These are phyloP conservation scores for Teratosphaeria viscida DNA, from an alignment of 2,329 filamentous ascomycete species.

Conservation along the genomic window DNA sequence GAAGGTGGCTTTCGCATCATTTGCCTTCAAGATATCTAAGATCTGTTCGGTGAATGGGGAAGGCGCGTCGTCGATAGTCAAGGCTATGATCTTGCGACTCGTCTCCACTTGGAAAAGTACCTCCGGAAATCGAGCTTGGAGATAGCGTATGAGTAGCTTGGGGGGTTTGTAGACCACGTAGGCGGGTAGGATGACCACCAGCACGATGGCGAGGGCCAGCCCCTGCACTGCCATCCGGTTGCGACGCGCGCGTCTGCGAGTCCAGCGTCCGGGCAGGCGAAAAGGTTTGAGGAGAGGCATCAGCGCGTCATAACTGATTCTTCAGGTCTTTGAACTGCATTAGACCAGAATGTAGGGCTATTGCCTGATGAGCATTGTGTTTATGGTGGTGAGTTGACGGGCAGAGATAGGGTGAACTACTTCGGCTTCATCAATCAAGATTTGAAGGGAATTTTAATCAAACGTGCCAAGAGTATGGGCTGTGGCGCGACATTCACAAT, in stretches of 20 bases:
- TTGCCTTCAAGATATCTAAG: conserved; percentile 50
- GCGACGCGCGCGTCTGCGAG: conserved; percentile 19
- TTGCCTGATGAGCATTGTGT: no score
- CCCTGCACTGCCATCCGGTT: conserved; percentile 22
- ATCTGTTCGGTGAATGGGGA: conserved; percentile 63
- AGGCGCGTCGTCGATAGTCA: conserved; percentile 82
- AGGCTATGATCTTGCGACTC: conserved; percentile 56
- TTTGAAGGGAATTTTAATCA: no score
- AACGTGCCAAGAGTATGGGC: no score
- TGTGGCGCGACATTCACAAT: no score
- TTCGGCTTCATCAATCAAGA: no score
- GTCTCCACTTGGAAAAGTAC: conserved; percentile 63
- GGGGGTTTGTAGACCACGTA: conserved; percentile 79
- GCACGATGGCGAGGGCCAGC: conserved; percentile 12
- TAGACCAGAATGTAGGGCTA: not conserved
- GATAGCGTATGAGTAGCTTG: conserved; percentile 55
- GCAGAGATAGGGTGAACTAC: no score
- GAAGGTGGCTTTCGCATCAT: conserved; percentile 68
- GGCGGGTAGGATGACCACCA: conserved; percentile 32
- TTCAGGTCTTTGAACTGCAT: not conserved
- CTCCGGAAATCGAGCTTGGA: conserved; percentile 62
- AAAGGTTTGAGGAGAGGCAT: conserved; percentile 25
- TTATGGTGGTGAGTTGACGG: no score
- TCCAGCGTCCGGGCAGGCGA: conserved; percentile 24
- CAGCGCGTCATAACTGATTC: conserved; percentile 5